These are phyloP conservation scores for Aspergillus novoparasiticus DNA, from an alignment of 2,329 filamentous ascomycete genomes.

Conservation along the genomic window DNA sequence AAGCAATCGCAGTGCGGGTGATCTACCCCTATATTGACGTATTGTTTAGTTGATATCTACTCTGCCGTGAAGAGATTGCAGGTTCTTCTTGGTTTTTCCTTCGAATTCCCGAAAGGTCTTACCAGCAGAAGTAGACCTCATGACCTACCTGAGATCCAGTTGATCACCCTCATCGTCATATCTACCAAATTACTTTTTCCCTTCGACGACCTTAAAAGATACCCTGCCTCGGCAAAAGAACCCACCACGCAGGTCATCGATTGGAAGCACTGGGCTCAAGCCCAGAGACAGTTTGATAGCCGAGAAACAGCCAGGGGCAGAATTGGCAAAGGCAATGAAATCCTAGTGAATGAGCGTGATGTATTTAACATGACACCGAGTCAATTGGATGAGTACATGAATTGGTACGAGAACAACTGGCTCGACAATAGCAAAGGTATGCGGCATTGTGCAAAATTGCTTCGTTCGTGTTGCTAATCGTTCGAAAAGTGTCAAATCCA, in stretches of 20 bases:
- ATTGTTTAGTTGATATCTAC: conserved; percentile 32
- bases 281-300: conserved; percentile 46
- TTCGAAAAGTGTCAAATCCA: conserved; percentile 28
- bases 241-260: conserved; percentile 64
- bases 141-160: conserved; percentile 72
- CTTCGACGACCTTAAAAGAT: conserved; percentile 61
- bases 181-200: conserved; percentile 80
- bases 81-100: conserved; percentile 58
- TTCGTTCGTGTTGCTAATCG: neutral
- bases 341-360: conserved; percentile 62
- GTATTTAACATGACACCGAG: conserved; percentile 62
- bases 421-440: conserved; percentile 37
- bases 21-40: conserved; percentile 11
- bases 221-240: conserved; percentile 55
- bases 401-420: conserved; percentile 75
- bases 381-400: conserved; percentile 73
- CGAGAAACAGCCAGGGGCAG: conserved; percentile 35
- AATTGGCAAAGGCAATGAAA: conserved; percentile 51
- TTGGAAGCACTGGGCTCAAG: conserved; percentile 70
- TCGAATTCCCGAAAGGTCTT: conserved; percentile 51
- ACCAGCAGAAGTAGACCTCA: conserved; percentile 45
- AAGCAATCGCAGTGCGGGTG: neutral
- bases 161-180: conserved; percentile 72
- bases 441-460: neutral
- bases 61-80: conserved; percentile 63